phyloP scores from a whole-genome alignment of 441 rosid species.

The Biscutella auriculata region DNA sequence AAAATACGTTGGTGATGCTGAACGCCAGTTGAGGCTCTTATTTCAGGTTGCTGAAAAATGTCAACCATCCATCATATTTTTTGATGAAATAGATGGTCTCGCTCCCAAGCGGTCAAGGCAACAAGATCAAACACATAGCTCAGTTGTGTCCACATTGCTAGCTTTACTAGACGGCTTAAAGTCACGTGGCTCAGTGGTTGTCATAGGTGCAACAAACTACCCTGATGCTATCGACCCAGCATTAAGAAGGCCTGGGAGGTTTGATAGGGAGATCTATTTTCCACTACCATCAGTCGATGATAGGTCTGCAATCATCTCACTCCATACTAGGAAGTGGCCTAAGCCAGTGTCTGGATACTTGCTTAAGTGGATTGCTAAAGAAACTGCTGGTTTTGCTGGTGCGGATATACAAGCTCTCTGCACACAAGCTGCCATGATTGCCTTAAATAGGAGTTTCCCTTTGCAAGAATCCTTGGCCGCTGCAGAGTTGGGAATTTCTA shows the following conservation, averaged over 20 bases:
- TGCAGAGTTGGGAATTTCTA: conserved; percentile 44
- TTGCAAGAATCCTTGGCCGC: conserved; percentile 70
- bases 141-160: conserved; percentile 97
- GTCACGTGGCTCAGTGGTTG: conserved; percentile 98
- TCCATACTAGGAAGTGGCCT: conserved; percentile 90
- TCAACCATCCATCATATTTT: conserved; percentile 93
- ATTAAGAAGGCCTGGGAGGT: conserved; percentile 95
- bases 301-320: conserved; percentile 86
- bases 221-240: conserved; percentile 99
- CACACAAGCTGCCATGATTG: conserved; percentile 84
- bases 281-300: conserved; percentile 83
- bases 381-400: conserved; percentile 96
- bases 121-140: conserved; percentile 98
- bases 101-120: conserved; percentile 90
- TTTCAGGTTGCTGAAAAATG: conserved; percentile 98
- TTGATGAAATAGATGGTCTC: conserved; percentile 95
- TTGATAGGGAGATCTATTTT: conserved; percentile 91
- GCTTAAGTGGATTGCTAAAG: conserved; percentile 75
- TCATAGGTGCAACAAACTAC: conserved; percentile 96
- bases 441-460: conserved; percentile 89
- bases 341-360: conserved; percentile 78
- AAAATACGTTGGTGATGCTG: conserved; percentile 98
- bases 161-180: conserved; percentile 92
- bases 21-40: conserved; percentile 93
- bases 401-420: conserved; percentile 98